Base-by-base conservation (phyloP, 2,329 filamentous ascomycete species). In the Venturia effusa region DNA sequence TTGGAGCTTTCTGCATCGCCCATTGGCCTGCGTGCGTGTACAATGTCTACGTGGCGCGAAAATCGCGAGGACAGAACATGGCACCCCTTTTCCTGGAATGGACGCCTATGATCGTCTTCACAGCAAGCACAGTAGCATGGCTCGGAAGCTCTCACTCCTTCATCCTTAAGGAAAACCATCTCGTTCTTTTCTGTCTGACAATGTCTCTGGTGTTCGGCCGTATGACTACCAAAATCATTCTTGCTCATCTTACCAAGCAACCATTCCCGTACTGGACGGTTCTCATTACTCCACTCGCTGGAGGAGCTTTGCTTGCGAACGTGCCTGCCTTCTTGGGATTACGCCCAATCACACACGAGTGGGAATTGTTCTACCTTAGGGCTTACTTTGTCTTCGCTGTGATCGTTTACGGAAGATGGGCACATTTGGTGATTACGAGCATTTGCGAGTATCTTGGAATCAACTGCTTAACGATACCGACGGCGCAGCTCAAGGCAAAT, bases 141-240 rank as follows among this genome's bases (percentile, higher is more conserved):
- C 80, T 97, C 3, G 94, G 89, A 73, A 95, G 90, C 19, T 92
- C 93, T 0, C 85, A 96, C 79, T 96, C 92, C 65, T 87, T 84
- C 13, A 78, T 99, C 43, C 83, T 95, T 72, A 77, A 79, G 41
- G 86, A 96, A 66, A 97, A 97, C 77, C 89, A 94, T 71, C 84
- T 99, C 1, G 86, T 95, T 13, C 84, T 97, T 59, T 96, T 96
- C 76, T 97, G 92, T 79, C 77, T 96, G 66, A 96, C 90, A 66
- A 89, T 97, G 81, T 89, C 90, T n/a, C 92, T 97, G 70, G 94
- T 97, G 65, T 97, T 99, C 75, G 94, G 94, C 41, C 88, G 94
- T 69, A 92, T 99, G 88, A 97, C 94, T 0, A 99, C 94, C 45
- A 99, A 97, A 80, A 97, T 97, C 76, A 99, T 99, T 72, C 86